Conservation (phyloP, 495 filamentous ascomycete genomes). For the Hypoxylon lienhwacheense region DNA sequence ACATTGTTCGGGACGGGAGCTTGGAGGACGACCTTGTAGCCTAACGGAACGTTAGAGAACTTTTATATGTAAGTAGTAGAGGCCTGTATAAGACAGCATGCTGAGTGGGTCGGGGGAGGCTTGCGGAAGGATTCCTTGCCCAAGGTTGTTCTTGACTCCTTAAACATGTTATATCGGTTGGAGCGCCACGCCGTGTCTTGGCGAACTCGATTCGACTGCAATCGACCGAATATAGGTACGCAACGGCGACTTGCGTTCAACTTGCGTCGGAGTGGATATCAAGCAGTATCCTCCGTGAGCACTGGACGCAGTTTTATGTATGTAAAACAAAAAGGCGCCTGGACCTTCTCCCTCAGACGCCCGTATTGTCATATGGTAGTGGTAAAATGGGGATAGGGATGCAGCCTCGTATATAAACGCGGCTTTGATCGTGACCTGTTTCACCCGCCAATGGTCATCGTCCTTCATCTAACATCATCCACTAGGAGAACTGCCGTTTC, state of each 20-base stretch:
- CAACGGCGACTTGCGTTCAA: constrained; percentile 23
- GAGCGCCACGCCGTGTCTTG: constrained; percentile 28
- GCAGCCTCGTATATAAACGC: constrained; percentile 1
- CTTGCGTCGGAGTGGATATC: background rate
- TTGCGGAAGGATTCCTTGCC: constrained; percentile 21
- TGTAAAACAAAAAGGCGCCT: too few species aligned
- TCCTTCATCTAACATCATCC: constrained; percentile 9
- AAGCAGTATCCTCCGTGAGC: constrained; percentile 2
- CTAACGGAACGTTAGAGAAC: constrained; percentile 11
- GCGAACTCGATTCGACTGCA: constrained; percentile 28
- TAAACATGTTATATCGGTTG: constrained; percentile 7
- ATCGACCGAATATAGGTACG: constrained; percentile 32
- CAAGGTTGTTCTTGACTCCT: too few species aligned
- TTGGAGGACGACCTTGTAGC: constrained; percentile 11
- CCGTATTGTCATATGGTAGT: constrained; percentile 7
- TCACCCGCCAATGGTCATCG: constrained; percentile 5
- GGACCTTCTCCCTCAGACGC: too few species aligned
- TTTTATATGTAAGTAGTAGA: constrained; percentile 8
- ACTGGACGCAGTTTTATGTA: too few species aligned
- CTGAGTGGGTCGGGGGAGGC: constrained; percentile 13
- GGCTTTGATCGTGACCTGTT: background rate
- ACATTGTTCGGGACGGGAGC: constrained; percentile 15
- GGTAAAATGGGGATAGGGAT: background rate
- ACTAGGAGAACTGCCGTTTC: constrained; percentile 24
- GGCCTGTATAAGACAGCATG: too few species aligned